A percentile compares a stretch with the other conserved stretches of the same genome.
Evolutionary conservation across 179 eudicot genomes (phyloP).

Genomic region (Nepenthes alata): DNA sequence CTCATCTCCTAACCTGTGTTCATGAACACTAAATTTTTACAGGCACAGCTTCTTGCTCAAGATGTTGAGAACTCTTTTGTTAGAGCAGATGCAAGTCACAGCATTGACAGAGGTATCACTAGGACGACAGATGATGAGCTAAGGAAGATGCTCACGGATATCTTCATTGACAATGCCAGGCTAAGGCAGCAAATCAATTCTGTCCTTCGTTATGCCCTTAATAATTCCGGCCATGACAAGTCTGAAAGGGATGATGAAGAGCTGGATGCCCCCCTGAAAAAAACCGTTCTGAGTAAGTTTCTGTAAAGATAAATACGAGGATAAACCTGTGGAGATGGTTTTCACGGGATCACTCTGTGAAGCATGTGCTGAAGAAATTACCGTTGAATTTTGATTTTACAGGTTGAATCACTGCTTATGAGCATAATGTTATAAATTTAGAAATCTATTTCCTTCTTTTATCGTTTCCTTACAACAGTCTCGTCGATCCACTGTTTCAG

Average conservation of each 20-base stretch:
- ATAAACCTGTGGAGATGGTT: background rate
- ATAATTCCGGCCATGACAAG: constrained; percentile 18
- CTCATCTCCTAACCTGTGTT: background rate
- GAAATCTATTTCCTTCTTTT: too few species aligned
- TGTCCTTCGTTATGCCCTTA: constrained; percentile 44
- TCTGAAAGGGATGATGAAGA: constrained; percentile 28
- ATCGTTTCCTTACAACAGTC: too few species aligned
- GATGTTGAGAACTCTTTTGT: constrained; percentile 37
- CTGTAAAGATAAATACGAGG: constrained; percentile 16
- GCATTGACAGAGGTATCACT: background rate
- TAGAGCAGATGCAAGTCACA: constrained; percentile 11
- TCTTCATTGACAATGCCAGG: constrained; percentile 58
- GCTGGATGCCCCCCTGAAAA: constrained; percentile 26
- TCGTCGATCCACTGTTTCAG: too few species aligned
- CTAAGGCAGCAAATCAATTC: constrained; percentile 71
- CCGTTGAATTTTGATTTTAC: too few species aligned
- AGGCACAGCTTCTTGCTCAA: constrained; percentile 71
- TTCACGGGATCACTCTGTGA: too few species aligned
- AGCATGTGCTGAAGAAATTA: too few species aligned
- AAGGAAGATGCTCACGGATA: constrained; percentile 55
- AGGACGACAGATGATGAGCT: constrained; percentile 43
- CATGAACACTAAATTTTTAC: constrained; percentile 6
- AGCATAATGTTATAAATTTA: too few species aligned
- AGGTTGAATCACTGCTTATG: too few species aligned
- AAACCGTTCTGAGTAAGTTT: constrained; percentile 33